Conservation (phyloP, 352 stramenopile species). For the Globisporangium nagaii region DNA sequence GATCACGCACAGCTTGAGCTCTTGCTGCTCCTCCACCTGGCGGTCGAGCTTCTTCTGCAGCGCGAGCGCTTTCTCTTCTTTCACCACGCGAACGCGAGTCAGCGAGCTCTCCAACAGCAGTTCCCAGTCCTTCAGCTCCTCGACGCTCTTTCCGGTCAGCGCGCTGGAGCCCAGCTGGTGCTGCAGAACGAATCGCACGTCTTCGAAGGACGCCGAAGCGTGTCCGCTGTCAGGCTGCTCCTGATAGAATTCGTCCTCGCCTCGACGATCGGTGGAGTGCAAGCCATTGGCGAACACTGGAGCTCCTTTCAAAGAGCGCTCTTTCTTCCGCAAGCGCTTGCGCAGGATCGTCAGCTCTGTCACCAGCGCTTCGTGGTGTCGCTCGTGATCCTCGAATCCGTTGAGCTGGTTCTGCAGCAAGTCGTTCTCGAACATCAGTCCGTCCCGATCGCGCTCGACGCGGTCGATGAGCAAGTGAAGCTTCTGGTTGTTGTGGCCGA, state of each 20-base stretch:
- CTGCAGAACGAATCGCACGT: slow-evolving; percentile 21
- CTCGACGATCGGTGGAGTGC: background rate
- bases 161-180: slow-evolving; percentile 15
- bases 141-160: slow-evolving; percentile 25
- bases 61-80: slow-evolving; percentile 73
- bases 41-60: slow-evolving; percentile 72
- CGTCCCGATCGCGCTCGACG: slow-evolving; percentile 80
- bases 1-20: slow-evolving; percentile 85
- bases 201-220: slow-evolving; percentile 14
- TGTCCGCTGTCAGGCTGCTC: background rate
- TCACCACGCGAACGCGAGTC: slow-evolving; percentile 41
- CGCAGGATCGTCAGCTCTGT: slow-evolving; percentile 47
- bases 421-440: slow-evolving; percentile 79
- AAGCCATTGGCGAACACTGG: background rate
- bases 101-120: slow-evolving; percentile 60
- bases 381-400: slow-evolving; percentile 58
- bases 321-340: slow-evolving; percentile 31
- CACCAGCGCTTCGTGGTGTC: slow-evolving; percentile 64
- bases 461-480: slow-evolving; percentile 76
- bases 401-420: slow-evolving; percentile 70
- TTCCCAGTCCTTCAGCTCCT: slow-evolving; percentile 72
- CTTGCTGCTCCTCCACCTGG: slow-evolving; percentile 70
- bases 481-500: slow-evolving; percentile 81
- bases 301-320: slow-evolving; percentile 6
- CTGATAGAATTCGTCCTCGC: background rate